phyloP scores from a whole-genome alignment of 2,329 filamentous ascomycete species.

The Claviceps pazoutovae region DNA sequence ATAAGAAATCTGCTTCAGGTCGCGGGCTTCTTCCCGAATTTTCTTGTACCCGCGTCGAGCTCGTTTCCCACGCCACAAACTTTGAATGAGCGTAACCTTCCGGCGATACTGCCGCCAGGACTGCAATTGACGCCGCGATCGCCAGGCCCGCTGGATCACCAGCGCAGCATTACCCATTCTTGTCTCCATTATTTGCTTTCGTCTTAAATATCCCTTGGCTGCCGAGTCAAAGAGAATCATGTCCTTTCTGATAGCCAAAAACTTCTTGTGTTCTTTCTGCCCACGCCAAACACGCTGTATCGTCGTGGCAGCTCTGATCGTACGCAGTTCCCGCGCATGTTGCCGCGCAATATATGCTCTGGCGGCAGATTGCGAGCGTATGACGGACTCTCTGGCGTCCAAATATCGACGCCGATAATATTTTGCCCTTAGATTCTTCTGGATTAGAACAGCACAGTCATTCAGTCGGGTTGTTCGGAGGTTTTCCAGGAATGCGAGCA shows the following conservation, averaged over 20 bases:
- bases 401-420: slow-evolving; percentile 90
- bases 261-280: slow-evolving; percentile 74
- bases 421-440: slow-evolving; percentile 93
- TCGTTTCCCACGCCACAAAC: slow-evolving; percentile 72
- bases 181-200: slow-evolving; percentile 87
- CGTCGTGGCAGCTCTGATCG: slow-evolving; percentile 74
- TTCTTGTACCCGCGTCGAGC: slow-evolving; percentile 80
- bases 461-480: slow-evolving; percentile 81
- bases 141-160: slow-evolving; percentile 83
- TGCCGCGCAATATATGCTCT: slow-evolving; percentile 68
- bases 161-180: slow-evolving; percentile 82
- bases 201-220: slow-evolving; percentile 81
- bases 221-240: slow-evolving; percentile 79
- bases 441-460: slow-evolving; percentile 90
- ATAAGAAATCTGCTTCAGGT: slow-evolving; percentile 98
- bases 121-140: slow-evolving; percentile 62
- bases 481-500: slow-evolving; percentile 96
- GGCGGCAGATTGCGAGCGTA: slow-evolving; percentile 63
- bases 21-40: slow-evolving; percentile 85
- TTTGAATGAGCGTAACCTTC: slow-evolving; percentile 83
- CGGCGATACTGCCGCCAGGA: slow-evolving; percentile 79
- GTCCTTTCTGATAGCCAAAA: slow-evolving; percentile 64
- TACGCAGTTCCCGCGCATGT: slow-evolving; percentile 66
- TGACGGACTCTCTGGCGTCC: slow-evolving; percentile 68
- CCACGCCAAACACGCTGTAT: slow-evolving; percentile 95